phyloP scores from a whole-genome alignment of 2,329 filamentous ascomycete genomes.

The Neonectria coccinea region DNA sequence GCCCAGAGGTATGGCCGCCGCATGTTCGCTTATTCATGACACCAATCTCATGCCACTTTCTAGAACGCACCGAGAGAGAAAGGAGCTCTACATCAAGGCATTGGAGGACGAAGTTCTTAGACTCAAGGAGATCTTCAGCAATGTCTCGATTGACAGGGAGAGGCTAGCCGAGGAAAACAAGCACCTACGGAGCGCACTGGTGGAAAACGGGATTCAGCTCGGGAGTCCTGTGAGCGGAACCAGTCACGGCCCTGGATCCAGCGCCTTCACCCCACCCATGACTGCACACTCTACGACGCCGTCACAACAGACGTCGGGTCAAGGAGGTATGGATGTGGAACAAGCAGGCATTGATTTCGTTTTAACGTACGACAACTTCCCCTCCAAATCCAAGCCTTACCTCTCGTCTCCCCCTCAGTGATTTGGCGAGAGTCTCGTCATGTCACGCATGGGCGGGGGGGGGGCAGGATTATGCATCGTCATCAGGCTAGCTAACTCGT shows the following conservation, averaged over 20 bases:
- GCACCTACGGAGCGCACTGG: constrained; percentile 71
- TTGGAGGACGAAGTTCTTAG: constrained; percentile 92
- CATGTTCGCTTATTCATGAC: background rate
- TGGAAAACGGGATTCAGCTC: constrained; percentile 63
- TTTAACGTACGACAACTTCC: constrained; percentile 80
- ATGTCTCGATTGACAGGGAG: constrained; percentile 80
- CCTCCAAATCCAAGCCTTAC: constrained; percentile 68
- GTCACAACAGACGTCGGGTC: constrained; percentile 47
- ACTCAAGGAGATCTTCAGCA: constrained; percentile 86
- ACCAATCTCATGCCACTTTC: constrained; percentile 24
- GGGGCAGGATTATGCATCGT: constrained; percentile 12
- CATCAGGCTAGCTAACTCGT: constrained; percentile 58
- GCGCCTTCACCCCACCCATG: constrained; percentile 61
- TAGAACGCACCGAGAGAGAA: constrained; percentile 95
- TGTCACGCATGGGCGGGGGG: constrained; percentile 16
- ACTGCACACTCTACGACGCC: constrained; percentile 58
- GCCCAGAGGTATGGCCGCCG: constrained; percentile 80
- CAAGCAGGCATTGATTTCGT: constrained; percentile 91
- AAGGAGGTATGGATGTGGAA: constrained; percentile 74
- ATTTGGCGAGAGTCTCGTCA: constrained; percentile 41
- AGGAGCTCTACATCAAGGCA: constrained; percentile 94
- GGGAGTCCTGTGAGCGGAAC: constrained; percentile 53
- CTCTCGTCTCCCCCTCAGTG: constrained; percentile 72
- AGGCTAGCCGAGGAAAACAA: constrained; percentile 82
- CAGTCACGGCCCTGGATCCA: constrained; percentile 66